Evolutionary conservation across 495 filamentous ascomycete species (phyloP), one percentile per base, ranked within the genome.

Genomic region (Bryoglossum gracile): DNA sequence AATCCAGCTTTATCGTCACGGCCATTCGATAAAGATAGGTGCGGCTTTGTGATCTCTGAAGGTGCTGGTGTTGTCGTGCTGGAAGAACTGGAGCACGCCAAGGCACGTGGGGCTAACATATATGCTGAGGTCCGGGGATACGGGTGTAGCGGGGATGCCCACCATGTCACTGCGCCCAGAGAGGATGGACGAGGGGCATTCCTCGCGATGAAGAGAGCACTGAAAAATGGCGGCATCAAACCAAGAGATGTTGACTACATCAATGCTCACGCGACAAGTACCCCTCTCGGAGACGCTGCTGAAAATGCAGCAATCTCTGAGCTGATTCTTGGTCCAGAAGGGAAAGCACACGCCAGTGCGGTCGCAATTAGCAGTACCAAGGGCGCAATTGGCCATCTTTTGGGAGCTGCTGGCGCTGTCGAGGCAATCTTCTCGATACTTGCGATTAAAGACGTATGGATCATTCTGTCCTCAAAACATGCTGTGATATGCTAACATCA

Each of bases 231-330:
- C 1, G 65, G 70, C 4, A 50, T 94, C 1, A 69, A 67, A 50
- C 90, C 92, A 5, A 60, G 55, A 1, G 67, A 77, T 24, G 84
- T 98, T 0, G 89, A 90, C 59, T 98, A 98, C 63, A 76, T 98
- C 59, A 98, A 97, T 61, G 92, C 92, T 2, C 92, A 98, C 65
- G 92, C 89, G 3, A 97, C 92, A 0, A 86, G 83, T 6, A 98
- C 92, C 0, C 54, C 70, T 8, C 72, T 95, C 3, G 92, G 92
- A 0, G 92, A 98, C 67, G 75, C 76, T 1, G 92, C 91, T 0
- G 92, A 98, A 65, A 94, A 89, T 48, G 66, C 69, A 5, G 92
- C 92, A 0, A 94, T 97, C 60, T 82, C 83, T 48, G 59, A 73
- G 0, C 63, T 98, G 50, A 81, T 97, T 63, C 69, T 89, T 13